These are phyloP conservation scores for Plectranthus barbatus DNA, from an alignment of 257 asterid species.

Conservation along the genomic window DNA sequence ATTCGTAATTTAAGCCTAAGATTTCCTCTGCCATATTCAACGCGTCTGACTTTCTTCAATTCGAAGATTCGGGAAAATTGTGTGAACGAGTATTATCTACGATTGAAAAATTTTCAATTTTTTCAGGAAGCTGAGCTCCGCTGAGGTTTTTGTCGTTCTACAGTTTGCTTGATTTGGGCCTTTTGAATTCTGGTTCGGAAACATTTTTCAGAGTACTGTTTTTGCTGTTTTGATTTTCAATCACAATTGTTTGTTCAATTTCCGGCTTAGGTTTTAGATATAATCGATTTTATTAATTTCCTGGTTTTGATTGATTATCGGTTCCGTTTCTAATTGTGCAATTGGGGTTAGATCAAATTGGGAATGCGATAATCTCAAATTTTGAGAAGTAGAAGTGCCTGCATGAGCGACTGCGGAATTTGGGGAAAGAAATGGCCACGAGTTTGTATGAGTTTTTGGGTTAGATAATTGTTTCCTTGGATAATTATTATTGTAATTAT, in stretches of 20 bases:
- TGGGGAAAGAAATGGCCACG: slow-evolving; percentile 6
- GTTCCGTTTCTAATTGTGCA: not conserved
- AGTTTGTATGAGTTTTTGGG: not conserved
- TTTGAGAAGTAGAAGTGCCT: not conserved
- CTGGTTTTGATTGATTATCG: slow-evolving; percentile 8
- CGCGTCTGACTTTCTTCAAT: slow-evolving; percentile 13
- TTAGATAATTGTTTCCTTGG: not conserved
- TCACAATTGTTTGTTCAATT: not conserved
- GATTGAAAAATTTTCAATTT: not conserved
- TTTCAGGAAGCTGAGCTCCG: slow-evolving; percentile 7
- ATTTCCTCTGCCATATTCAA: slow-evolving; percentile 20
- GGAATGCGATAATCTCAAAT: not conserved
- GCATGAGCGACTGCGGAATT: not conserved
- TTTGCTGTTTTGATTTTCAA: not conserved
- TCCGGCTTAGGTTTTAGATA: not conserved
- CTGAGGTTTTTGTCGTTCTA: not conserved
- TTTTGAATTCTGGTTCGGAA: slow-evolving; percentile 20
- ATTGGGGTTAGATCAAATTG: slow-evolving; percentile 12
- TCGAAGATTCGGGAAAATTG: not conserved
- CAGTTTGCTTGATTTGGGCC: slow-evolving; percentile 3
- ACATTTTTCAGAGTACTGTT: not conserved
- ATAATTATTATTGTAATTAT: not conserved
- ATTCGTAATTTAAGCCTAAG: slow-evolving; percentile 1
- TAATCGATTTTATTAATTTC: slow-evolving; percentile 1
- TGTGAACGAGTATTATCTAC: not conserved